Percentiles rank a stretch among this genome's conserved stretches.
Evolutionary conservation across 2,329 filamentous ascomycete species (phyloP).

Genomic region (Alternaria incomplexa): DNA sequence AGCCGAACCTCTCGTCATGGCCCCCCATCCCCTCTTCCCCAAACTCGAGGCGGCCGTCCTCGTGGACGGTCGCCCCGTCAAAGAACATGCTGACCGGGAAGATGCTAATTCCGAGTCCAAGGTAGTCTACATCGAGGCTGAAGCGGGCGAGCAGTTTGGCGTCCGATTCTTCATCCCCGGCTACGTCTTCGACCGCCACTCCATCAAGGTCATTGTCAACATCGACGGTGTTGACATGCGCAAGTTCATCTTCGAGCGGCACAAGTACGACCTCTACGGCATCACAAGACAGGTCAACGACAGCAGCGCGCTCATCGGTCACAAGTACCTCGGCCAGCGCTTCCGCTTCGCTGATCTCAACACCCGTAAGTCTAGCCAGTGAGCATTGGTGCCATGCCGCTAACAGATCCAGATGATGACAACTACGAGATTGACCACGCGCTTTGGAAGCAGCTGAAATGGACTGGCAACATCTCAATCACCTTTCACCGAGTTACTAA

Average conservation of each 20-base stretch:
- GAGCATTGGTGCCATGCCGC: neutral
- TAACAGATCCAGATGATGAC: neutral
- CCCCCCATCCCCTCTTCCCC: conserved; percentile 3
- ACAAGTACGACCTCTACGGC: neutral
- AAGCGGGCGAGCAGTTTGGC: conserved; percentile 6
- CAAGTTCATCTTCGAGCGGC: neutral
- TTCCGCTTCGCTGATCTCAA: conserved; percentile 5
- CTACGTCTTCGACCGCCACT: neutral
- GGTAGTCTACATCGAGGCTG: conserved; percentile 10
- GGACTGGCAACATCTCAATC: conserved; percentile 1
- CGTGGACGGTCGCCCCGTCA: conserved; percentile 8
- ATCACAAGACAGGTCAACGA: neutral
- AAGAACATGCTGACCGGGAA: conserved; percentile 12
- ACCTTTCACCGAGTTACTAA: conserved; percentile 1
- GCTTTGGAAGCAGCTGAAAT: neutral
- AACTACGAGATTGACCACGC: neutral
- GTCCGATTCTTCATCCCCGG: conserved; percentile 6
- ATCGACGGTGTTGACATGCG: conserved; percentile 11
- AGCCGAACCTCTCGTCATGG: conserved; percentile 9
- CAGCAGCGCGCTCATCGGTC: neutral
- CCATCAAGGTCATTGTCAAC: conserved; percentile 3
- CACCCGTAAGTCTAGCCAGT: neutral
- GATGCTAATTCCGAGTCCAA: neutral
- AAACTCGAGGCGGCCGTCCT: conserved; percentile 15
- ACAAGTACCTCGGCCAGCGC: neutral